phyloP scores from a whole-genome alignment of 2,329 filamentous ascomycete species.

The Pseudogymnoascus sp. region DNA sequence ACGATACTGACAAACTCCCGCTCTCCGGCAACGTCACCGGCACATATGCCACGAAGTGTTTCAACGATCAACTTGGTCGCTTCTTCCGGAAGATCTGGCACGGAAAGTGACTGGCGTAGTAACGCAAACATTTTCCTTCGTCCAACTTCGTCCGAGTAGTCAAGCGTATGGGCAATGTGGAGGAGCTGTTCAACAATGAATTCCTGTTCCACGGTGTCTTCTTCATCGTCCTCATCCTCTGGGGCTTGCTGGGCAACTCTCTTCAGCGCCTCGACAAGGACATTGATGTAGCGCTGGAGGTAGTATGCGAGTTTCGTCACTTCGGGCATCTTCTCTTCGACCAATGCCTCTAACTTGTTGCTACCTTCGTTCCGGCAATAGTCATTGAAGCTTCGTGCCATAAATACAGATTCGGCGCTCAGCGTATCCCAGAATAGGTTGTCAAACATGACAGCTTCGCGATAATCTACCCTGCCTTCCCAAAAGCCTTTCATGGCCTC shows the following conservation, averaged over 20 bases:
- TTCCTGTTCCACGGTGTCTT: slow-evolving; percentile 81
- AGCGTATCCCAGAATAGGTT: slow-evolving; percentile 74
- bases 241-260: slow-evolving; percentile 45
- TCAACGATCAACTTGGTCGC: slow-evolving; percentile 82
- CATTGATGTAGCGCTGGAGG: slow-evolving; percentile 70
- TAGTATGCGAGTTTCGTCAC: slow-evolving; percentile 86
- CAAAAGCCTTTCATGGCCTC: slow-evolving; percentile 96
- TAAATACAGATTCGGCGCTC: slow-evolving; percentile 78
- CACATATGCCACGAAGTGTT: slow-evolving; percentile 74
- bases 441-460: slow-evolving; percentile 62
- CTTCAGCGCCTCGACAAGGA: slow-evolving; percentile 56
- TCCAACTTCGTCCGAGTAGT: slow-evolving; percentile 96
- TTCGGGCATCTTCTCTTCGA: slow-evolving; percentile 92
- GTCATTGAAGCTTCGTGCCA: slow-evolving; percentile 88
- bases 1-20: slow-evolving; percentile 78
- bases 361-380: slow-evolving; percentile 73
- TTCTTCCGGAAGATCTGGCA: slow-evolving; percentile 83
- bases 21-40: slow-evolving; percentile 63
- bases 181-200: slow-evolving; percentile 94
- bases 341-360: slow-evolving; percentile 63
- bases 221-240: slow-evolving; percentile 58
- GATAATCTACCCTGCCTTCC: slow-evolving; percentile 80
- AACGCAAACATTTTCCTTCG: slow-evolving; percentile 92
- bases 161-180: slow-evolving; percentile 81
- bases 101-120: slow-evolving; percentile 74